Conservation (phyloP, 2,329 filamentous ascomycete genomes). For the Diaporthe longicolla region DNA sequence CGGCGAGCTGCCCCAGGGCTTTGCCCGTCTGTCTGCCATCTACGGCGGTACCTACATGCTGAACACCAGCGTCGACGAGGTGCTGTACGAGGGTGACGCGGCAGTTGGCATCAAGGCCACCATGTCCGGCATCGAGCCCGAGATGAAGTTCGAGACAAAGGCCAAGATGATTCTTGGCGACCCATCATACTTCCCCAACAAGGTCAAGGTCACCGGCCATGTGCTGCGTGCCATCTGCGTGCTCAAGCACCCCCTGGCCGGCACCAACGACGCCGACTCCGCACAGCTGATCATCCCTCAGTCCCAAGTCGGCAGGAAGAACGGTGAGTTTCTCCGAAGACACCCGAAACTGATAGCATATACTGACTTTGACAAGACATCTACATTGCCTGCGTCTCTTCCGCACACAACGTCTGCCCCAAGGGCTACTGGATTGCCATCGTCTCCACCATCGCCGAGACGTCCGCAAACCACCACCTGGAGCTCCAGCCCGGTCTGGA, state of each 20-base stretch:
- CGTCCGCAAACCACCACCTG: conserved; percentile 91
- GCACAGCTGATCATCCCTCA: conserved; percentile 97
- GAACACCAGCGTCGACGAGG: conserved; percentile 93
- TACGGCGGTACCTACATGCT: conserved; percentile 99
- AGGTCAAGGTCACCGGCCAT: conserved; percentile 89
- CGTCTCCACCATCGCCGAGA: conserved; percentile 96
- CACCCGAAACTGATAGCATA: background rate
- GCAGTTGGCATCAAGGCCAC: conserved; percentile 97
- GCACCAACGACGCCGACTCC: conserved; percentile 90
- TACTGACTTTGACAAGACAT: conserved; percentile 73
- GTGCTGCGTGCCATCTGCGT: conserved; percentile 98
- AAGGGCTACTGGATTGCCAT: conserved; percentile 99
- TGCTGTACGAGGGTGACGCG: conserved; percentile 87
- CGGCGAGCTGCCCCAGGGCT: conserved; percentile 96
- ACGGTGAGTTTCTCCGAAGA: conserved; percentile 72
- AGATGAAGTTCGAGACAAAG: conserved; percentile 97
- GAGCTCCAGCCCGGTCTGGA: conserved; percentile 95
- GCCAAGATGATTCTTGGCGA: conserved; percentile 96
- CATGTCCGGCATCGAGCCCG: conserved; percentile 86
- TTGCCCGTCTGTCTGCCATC: conserved; percentile 96
- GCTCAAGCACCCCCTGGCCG: conserved; percentile 92
- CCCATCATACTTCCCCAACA: conserved; percentile 94
- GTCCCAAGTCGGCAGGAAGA: conserved; percentile 95
- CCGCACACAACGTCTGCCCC: conserved; percentile 97
- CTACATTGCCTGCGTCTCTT: conserved; percentile 96